Base-by-base conservation (phyloP, 1,284 basidiomycete species). In the Ceratobasidium sp. region DNA sequence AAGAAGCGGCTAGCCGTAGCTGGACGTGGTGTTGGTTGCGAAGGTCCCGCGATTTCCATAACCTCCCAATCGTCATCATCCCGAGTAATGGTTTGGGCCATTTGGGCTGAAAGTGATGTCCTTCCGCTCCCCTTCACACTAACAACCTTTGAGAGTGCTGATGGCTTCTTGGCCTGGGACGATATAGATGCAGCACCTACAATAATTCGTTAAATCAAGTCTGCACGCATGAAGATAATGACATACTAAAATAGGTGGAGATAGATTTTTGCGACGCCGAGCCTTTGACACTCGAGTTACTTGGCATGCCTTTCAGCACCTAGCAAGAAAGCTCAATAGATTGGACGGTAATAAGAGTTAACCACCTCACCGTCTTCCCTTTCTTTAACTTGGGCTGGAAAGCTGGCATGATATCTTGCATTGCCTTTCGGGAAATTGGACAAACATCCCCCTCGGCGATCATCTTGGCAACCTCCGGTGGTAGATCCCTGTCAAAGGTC, bases 391-490 rank as follows among this genome's bases (percentile, higher is more conserved):
- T 87, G 68, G 93, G 92, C 52, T 85, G 83, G 82, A 89, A 96
- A 10, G 85, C 83, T 12, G 94, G 92, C 84, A 94, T 93, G 82
- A 94, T 93, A 82, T 97, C 96, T 52, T 88, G 85, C 87, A 98
- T 95, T 1, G 91, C 89, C 62, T 88, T 82, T 38, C 89, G 87
- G 10, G 91, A 92, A 70, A 93, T 90, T 2, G 97, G 97, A 84
- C 96, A 93, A 44, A 91, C 83, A 78, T 94, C 90, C 1, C 97
- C 97, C 35, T 84, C 80, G 0, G 96, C 95, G 54, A 98, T 87
- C 55, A 88, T 87, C 82, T 88, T 81, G 1, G 87, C 87, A 16
- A 85, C 79, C 3, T 83, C 81, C 1, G 81, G 68, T 0, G 74
- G 74, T 27, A 77, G 18, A 38, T 77, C 65, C 59, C 74, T 77